A percentile compares a stretch with the other conserved stretches of the same genome.
Evolutionary conservation across 352 stramenopile species (phyloP).

Genomic region (Pythium grandisporangium): DNA sequence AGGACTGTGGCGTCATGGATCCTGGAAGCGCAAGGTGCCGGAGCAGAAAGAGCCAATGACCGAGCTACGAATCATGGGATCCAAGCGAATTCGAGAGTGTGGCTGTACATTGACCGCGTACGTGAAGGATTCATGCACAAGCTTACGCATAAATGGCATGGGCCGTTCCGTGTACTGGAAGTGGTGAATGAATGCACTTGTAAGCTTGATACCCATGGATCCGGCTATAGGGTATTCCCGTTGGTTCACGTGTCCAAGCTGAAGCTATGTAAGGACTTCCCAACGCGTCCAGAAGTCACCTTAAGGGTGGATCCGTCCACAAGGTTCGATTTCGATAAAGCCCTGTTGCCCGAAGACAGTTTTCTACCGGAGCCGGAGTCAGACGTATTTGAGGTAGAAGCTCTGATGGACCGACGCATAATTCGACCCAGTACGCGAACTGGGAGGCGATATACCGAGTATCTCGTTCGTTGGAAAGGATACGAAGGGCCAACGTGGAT

Average conservation of each 20-base stretch:
- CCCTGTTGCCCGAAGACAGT: conserved; percentile 11
- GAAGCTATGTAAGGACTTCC: conserved; percentile 1
- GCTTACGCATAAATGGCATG: conserved; percentile 4
- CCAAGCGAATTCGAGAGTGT: not conserved
- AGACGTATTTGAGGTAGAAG: conserved; percentile 9
- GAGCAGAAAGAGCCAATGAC: not conserved
- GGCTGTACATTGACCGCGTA: conserved; percentile 2
- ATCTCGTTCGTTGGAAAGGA: conserved; percentile 8
- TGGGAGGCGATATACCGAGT: not conserved
- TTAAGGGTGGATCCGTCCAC: not conserved
- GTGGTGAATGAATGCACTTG: not conserved
- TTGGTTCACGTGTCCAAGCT: conserved; percentile 2
- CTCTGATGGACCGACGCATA: not conserved
- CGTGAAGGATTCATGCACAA: conserved; percentile 4
- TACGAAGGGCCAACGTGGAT: conserved; percentile 12
- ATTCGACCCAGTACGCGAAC: not conserved
- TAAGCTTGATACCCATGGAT: conserved; percentile 3
- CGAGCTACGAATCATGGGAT: not conserved
- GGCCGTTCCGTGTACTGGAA: conserved; percentile 1
- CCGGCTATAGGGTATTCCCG: conserved; percentile 1
- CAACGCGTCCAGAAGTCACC: not conserved
- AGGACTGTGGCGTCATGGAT: not conserved
- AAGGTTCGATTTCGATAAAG: conserved; percentile 16
- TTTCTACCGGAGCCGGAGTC: conserved; percentile 6
- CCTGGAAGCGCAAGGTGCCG: not conserved